Evolutionary conservation across 495 filamentous ascomycete species (phyloP), one percentile per base, ranked within the genome.

Genomic region (Oidiodendron maius): DNA sequence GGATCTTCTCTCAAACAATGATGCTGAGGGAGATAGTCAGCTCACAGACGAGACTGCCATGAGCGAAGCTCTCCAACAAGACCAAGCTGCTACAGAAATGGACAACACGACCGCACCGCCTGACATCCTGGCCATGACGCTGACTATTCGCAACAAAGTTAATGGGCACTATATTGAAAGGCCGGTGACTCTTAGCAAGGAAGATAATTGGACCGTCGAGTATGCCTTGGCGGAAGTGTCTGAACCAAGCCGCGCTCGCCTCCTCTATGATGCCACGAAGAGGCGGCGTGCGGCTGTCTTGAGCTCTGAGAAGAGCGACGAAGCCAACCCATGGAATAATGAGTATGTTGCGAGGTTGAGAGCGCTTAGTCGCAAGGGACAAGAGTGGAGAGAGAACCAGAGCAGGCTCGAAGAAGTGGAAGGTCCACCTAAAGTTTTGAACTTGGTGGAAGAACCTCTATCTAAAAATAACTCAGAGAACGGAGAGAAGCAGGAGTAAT

Each of bases 201-300:
- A 52, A 0, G 78, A 91, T 52, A 62, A 66, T 1, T 98, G 93
- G 91, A 63, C 64, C 0, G 66, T 96, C 32, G 81, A 95, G 46
- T 96, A 95, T 64, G 70, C 77, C 20, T 61, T 96, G 24, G 64
- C 71, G 37, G 85, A 93, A 57, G 60, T 76, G 3, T 3, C 46
- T 1, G 28, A 56, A 0, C 48, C 44, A 0, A 40, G 61, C 3
- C 55, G 66, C 0, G 76, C 74, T 2, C 54, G 62, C 20, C 61
- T 20, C 0, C 56, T 81, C 23, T 89, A 86, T 54, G 20, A 67
- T 13, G 58, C 61, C 40, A 63, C 72, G 22, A 69, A 75, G 49
- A 44, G 46, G 1, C 72, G 86, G 1, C 78, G 86, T 11, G 53
- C 60, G 36, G 72, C 69, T 43, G 58, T 63, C 1, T 60, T 83